Percentiles rank a stretch among this genome's conserved stretches.
phyloP scores from a whole-genome alignment of 345 rosid species.

The Adansonia digitata region DNA sequence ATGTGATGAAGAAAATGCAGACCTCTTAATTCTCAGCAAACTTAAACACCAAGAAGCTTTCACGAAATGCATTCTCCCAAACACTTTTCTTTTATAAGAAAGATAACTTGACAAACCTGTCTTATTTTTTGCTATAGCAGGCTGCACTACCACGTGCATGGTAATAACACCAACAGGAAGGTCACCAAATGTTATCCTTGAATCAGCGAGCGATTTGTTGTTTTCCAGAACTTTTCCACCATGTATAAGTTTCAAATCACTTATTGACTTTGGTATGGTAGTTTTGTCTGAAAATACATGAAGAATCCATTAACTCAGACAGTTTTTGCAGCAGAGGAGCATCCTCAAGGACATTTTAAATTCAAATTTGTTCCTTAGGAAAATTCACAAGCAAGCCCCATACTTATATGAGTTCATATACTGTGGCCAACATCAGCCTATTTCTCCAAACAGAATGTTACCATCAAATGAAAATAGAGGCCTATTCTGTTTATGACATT shows the following conservation, averaged over 20 bases:
- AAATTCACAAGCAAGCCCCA: neutral
- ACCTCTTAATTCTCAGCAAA: neutral
- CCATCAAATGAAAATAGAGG: neutral
- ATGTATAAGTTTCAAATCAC: slow-evolving; percentile 38
- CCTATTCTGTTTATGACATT: neutral
- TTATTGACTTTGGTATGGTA: slow-evolving; percentile 27
- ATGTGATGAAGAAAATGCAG: neutral
- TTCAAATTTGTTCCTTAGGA: neutral
- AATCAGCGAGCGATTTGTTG: slow-evolving; percentile 34
- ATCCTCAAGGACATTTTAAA: neutral
- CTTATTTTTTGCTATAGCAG: slow-evolving; percentile 25
- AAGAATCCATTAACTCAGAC: slow-evolving; percentile 12
- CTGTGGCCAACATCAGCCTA: neutral
- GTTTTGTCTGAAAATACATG: slow-evolving; percentile 27
- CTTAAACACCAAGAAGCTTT: neutral
- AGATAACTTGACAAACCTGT: slow-evolving; percentile 25
- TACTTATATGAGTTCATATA: neutral
- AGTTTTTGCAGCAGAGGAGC: neutral
- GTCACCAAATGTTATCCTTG: slow-evolving; percentile 27
- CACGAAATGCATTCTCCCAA: neutral
- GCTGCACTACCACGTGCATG: slow-evolving; percentile 41
- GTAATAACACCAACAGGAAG: slow-evolving; percentile 30
- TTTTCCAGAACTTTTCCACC: slow-evolving; percentile 43
- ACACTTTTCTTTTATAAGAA: neutral
- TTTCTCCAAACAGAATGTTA: neutral